Percentiles rank a stretch among this genome's conserved stretches.
These are phyloP conservation scores for Pythium aphanidermatum DNA, from an alignment of 352 stramenopile species.

Conservation along the genomic window DNA sequence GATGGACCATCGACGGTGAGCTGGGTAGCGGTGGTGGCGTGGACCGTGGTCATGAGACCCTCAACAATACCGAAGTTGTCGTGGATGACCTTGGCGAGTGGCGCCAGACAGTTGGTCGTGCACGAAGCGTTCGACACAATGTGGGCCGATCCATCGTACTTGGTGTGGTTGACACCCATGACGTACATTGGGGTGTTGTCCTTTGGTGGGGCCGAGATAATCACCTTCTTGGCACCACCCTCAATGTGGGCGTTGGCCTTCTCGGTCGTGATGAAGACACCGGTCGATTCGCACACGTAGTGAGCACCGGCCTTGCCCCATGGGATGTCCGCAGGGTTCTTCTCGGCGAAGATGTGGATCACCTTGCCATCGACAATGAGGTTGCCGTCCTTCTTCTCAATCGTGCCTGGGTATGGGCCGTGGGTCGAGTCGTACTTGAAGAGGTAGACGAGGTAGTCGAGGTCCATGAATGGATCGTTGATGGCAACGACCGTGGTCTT, in stretches of 20 bases:
- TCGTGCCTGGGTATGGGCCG: slow-evolving; percentile 85
- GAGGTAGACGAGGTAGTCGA: slow-evolving; percentile 85
- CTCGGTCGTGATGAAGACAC: slow-evolving; percentile 92
- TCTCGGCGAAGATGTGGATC: slow-evolving; percentile 34
- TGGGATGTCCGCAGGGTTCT: slow-evolving; percentile 61
- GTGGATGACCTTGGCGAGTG: slow-evolving; percentile 49
- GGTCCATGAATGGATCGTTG: slow-evolving; percentile 58
- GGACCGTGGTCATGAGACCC: slow-evolving; percentile 44
- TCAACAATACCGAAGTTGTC: slow-evolving; percentile 58
- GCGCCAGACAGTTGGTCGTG: slow-evolving; percentile 71
- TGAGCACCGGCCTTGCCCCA: slow-evolving; percentile 79
- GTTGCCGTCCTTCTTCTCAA: slow-evolving; percentile 86
- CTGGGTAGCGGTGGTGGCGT: slow-evolving; percentile 79
- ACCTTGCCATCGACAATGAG: slow-evolving; percentile 39
- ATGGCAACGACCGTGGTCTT: slow-evolving; percentile 46
- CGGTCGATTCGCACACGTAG: slow-evolving; percentile 96
- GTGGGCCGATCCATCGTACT: slow-evolving; percentile 83
- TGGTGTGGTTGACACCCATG: slow-evolving; percentile 92
- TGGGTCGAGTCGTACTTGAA: slow-evolving; percentile 98
- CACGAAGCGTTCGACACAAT: slow-evolving; percentile 79
- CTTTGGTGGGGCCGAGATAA: slow-evolving; percentile 95
- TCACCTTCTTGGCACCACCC: slow-evolving; percentile 94
- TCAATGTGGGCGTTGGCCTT: slow-evolving; percentile 80
- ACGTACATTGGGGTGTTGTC: slow-evolving; percentile 94
- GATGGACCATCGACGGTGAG: slow-evolving; percentile 93